Evolutionary conservation across 208 protist species (phyloP).

Genomic region (Acanthamoeba royreba): DNA sequence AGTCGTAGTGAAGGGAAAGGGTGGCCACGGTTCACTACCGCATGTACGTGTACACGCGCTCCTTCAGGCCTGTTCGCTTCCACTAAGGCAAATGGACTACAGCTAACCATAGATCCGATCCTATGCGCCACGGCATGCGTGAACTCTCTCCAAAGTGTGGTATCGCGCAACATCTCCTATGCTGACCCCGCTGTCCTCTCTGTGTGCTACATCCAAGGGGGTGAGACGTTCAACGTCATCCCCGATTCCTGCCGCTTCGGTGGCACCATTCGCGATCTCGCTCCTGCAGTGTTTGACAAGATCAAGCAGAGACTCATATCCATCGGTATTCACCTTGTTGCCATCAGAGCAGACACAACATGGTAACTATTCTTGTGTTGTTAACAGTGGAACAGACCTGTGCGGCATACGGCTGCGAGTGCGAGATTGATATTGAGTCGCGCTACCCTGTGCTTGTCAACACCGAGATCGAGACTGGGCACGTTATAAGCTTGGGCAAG

Average conservation of each 20-base stretch:
- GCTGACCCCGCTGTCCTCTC: conserved; percentile 43
- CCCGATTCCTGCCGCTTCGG: conserved; percentile 45
- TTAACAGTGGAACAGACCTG: not conserved
- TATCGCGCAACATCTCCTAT: conserved; percentile 49
- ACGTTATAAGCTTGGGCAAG: not conserved
- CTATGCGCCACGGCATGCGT: not conserved
- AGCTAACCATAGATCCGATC: conserved; percentile 37
- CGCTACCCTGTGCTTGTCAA: conserved; percentile 51
- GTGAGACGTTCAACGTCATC: conserved; percentile 63
- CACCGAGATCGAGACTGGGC: not conserved
- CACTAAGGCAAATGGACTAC: too few relatives aligned
- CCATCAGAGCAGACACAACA: not conserved
- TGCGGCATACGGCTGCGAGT: not conserved
- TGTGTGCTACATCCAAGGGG: conserved; percentile 50
- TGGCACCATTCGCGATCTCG: conserved; percentile 55
- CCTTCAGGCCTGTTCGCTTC: not conserved
- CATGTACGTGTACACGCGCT: conserved; percentile 1
- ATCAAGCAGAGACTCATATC: conserved; percentile 33
- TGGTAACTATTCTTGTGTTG: not conserved
- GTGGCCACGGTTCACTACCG: conserved; percentile 62
- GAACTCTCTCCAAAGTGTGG: conserved; percentile 38
- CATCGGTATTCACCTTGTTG: not conserved
- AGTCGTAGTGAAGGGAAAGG: conserved; percentile 41
- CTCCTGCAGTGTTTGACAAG: not conserved
- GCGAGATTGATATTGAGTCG: not conserved